Conservation (phyloP, 2,329 filamentous ascomycete species). For the Tolypocladium endophyticum region DNA sequence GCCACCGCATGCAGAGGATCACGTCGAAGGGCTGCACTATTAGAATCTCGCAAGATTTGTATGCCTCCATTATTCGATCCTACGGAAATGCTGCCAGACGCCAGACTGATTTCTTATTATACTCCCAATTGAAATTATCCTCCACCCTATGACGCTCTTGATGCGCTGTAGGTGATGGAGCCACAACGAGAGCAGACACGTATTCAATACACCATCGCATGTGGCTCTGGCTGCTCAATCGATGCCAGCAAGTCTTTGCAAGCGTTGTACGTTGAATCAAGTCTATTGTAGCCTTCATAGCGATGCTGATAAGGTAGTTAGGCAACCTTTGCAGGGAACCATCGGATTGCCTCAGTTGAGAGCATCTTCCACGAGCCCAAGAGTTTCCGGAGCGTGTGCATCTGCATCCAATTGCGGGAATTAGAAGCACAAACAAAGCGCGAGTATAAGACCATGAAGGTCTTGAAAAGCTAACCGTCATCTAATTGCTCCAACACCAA, state of each 20-base stretch:
- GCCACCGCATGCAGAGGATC: too few species aligned
- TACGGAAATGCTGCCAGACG: too few species aligned
- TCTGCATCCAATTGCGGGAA: neutral
- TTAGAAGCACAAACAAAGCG: neutral
- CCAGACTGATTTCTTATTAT: too few species aligned
- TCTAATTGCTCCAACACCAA: neutral
- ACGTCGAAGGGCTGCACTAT: too few species aligned
- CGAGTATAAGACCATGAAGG: neutral
- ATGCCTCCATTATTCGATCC: too few species aligned
- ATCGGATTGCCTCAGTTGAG: neutral
- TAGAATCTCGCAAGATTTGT: too few species aligned
- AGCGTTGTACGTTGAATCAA: neutral
- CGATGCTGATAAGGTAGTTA: too few species aligned
- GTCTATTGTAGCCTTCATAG: neutral
- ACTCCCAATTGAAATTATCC: too few species aligned
- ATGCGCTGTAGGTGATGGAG: too few species aligned
- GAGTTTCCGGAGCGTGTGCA: neutral
- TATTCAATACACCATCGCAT: neutral
- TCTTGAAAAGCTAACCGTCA: neutral
- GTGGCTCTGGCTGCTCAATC: neutral
- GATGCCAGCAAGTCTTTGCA: neutral
- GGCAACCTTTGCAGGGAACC: neutral
- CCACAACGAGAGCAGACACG: too few species aligned
- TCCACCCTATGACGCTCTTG: too few species aligned
- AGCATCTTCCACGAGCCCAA: neutral